These are phyloP conservation scores for Tolypocladium inflatum DNA, from an alignment of 2,329 filamentous ascomycete genomes.

Conservation along the genomic window DNA sequence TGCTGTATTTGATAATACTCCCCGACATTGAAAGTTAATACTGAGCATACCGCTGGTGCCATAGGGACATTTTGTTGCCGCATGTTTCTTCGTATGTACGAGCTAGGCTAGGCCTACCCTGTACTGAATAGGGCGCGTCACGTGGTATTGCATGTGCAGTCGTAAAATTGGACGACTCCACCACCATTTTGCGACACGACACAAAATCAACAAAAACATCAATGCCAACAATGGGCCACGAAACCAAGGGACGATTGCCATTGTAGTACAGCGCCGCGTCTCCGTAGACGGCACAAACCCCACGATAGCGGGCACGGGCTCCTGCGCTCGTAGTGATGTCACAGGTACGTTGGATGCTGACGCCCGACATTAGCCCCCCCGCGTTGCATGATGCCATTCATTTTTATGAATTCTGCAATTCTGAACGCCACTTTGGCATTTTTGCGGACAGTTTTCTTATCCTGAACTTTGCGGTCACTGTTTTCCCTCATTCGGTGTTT, in stretches of 20 bases:
- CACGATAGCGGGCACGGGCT: background rate
- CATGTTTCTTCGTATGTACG: background rate
- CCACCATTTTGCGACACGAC: background rate
- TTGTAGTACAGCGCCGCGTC: background rate
- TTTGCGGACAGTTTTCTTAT: constrained; percentile 20
- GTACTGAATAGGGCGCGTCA: background rate
- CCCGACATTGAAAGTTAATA: background rate
- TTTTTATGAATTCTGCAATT: constrained; percentile 41
- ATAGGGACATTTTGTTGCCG: background rate
- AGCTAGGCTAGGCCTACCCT: no score
- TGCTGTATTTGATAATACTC: no score
- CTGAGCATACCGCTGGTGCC: no score
- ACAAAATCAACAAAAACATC: background rate
- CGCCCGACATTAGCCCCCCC: background rate
- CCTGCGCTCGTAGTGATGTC: background rate
- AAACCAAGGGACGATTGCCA: background rate
- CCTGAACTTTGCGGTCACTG: background rate
- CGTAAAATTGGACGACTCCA: background rate
- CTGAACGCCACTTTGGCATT: constrained; percentile 22
- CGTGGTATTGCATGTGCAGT: background rate
- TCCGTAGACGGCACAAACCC: background rate
- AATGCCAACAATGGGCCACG: background rate
- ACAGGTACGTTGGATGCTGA: background rate
- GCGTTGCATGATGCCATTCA: constrained; percentile 24
- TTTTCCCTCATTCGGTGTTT: background rate